Percentiles rank a stretch among this genome's conserved stretches.
phyloP scores from a whole-genome alignment of 345 rosid species.

The Murraya paniculata region DNA sequence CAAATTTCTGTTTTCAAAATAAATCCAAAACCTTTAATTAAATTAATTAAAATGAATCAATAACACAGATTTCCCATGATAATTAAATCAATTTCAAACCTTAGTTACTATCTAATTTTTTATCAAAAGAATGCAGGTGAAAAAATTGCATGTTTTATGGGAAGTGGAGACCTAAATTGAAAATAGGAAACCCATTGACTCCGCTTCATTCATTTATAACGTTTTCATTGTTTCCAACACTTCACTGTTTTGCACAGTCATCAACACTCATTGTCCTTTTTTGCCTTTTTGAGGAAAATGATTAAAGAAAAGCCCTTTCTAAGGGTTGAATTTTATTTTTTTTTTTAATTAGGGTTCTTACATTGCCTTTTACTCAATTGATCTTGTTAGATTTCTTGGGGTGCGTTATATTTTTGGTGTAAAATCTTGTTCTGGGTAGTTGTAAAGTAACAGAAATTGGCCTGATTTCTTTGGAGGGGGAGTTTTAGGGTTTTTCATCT shows the following conservation, averaged over 20 bases:
- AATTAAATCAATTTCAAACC: background rate
- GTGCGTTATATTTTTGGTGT: background rate
- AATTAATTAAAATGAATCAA: background rate
- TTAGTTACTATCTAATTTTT: background rate
- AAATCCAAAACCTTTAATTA: background rate
- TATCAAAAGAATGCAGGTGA: background rate
- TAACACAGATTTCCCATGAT: no score
- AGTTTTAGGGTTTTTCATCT: background rate
- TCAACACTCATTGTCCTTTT: background rate
- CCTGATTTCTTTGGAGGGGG: no score
- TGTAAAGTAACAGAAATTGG: background rate
- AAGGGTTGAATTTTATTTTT: background rate
- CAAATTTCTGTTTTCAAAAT: background rate
- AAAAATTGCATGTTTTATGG: background rate
- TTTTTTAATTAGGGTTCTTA: background rate
- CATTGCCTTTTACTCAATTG: background rate
- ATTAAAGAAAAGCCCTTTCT: background rate
- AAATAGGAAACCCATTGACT: background rate
- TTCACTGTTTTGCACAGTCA: constrained; percentile 6
- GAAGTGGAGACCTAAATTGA: background rate
- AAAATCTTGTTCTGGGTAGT: constrained; percentile 10
- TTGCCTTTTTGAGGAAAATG: background rate
- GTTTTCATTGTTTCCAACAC: constrained; percentile 16
- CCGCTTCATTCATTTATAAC: constrained; percentile 9
- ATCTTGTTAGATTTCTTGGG: background rate